Percentiles rank a stretch among this genome's conserved stretches.
Conservation (phyloP, 2,329 filamentous ascomycete genomes). For the Sodiomyces alkalinus region DNA sequence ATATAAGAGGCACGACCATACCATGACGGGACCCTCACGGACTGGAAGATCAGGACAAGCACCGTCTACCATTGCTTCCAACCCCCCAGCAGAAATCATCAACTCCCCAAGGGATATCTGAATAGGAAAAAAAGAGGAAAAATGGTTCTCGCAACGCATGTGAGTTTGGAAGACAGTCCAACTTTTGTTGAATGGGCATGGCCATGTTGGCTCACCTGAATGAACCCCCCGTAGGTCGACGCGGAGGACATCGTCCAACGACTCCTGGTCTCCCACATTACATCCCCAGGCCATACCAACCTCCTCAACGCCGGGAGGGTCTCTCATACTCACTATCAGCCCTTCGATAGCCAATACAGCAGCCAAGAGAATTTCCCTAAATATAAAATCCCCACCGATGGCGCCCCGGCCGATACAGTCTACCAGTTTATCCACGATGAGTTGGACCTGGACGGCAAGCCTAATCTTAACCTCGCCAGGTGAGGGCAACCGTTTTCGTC, state of each 20-base stretch:
- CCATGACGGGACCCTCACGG: too few relatives aligned
- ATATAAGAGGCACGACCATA: too few relatives aligned
- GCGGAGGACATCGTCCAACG: constrained; percentile 38
- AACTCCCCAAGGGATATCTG: too few relatives aligned
- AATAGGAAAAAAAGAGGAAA: too few relatives aligned
- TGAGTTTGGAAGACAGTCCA: constrained; percentile 1
- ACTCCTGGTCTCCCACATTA: constrained; percentile 29
- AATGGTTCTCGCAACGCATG: constrained; percentile 8
- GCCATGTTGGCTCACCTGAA: neutral
- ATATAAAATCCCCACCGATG: constrained; percentile 40
- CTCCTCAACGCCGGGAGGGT: constrained; percentile 24
- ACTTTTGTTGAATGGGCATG: too few relatives aligned
- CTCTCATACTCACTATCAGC: constrained; percentile 38
- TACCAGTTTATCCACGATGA: constrained; percentile 51
- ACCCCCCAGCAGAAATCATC: neutral
- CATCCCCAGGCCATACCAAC: constrained; percentile 15
- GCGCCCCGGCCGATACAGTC: constrained; percentile 45
- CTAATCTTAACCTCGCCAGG: constrained; percentile 52
- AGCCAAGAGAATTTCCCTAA: constrained; percentile 38
- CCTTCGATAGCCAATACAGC: constrained; percentile 43
- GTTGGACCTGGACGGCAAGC: constrained; percentile 47
- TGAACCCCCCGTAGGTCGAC: constrained; percentile 23
- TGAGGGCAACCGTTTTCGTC: constrained; percentile 9
- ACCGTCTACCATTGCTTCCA: too few relatives aligned
- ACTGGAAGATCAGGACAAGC: too few relatives aligned